Base-by-base conservation (phyloP, 2,329 filamentous ascomycete genomes). In the Coniochaeta sp. region DNA sequence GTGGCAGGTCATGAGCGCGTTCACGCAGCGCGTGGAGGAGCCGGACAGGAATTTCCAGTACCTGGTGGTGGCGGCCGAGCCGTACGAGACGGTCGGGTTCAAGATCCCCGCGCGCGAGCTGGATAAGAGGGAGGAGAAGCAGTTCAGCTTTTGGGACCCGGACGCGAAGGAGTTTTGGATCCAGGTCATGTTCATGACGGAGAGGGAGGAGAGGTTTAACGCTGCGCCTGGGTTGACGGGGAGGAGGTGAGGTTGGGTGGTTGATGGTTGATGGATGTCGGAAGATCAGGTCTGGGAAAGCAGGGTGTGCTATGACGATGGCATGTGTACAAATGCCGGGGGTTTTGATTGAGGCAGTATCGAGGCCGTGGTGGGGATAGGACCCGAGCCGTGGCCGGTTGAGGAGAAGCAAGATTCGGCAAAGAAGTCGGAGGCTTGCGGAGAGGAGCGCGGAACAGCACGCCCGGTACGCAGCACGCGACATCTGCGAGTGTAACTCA, bases 81-180 rank as follows among this genome's bases (percentile, higher is more conserved):
- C 94, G 10, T 99, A 99, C 73, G 92, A 99, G 81, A 97, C 91
- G 2, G 95, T 92, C 67, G 89, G 83, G 4, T 97, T 99, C 70
- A 99, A 99, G 77, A 77, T 99, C 51, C 94, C 96, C 68, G 89
- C 91, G 5, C 78, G 90, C 54, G 94, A 97, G 75, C 84, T 99
- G 54, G 94, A 99, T 72, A 82, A 91, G 61, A 80, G 88, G 22
- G 91, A 95, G 59, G 91, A 89, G 52, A 81, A 86, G 63, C 94
- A 91, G 70, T 99, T 92, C 80, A 87, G 83, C 51, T 97, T 91
- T 85, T 99, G 91, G 77, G 94, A 99, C 71, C 85, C 87, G 55
- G 94, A 99, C 68, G 84, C 86, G 57, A 96, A 95, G 77, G 92
- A 97, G 74, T 99, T 95, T 66, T 97, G 91, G 89, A 82, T 96